Conservation (phyloP, 176 grass and related monocot species). For the Musa itinerans region DNA sequence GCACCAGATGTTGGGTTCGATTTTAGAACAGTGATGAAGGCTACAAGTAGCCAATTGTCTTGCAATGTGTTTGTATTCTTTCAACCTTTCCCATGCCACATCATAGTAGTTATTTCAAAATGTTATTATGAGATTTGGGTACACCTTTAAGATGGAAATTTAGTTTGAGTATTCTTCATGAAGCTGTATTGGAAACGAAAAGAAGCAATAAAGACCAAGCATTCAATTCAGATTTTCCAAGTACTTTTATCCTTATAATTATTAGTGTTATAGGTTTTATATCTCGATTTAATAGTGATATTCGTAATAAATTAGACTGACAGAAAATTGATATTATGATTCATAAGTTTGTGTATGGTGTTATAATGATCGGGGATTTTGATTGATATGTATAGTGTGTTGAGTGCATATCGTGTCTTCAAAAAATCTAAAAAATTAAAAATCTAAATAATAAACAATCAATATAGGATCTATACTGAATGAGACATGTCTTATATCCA, state of each 20-base stretch:
- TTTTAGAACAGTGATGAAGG: conserved; percentile 19
- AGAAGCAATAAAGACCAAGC: not conserved
- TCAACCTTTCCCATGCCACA: not conserved
- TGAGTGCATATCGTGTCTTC: too few relatives aligned
- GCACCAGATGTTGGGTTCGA: conserved; percentile 88
- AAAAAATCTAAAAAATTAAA: too few relatives aligned
- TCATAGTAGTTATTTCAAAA: not conserved
- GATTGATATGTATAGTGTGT: too few relatives aligned
- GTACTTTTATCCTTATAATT: not conserved
- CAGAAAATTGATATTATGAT: too few relatives aligned
- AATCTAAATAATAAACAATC: too few relatives aligned
- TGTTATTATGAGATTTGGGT: not conserved
- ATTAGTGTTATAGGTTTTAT: too few relatives aligned
- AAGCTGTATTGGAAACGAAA: not conserved
- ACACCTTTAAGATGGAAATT: not conserved
- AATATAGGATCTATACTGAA: too few relatives aligned
- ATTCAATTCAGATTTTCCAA: not conserved
- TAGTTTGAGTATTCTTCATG: not conserved
- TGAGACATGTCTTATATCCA: too few relatives aligned
- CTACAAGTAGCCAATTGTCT: not conserved
- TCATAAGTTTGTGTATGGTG: too few relatives aligned
- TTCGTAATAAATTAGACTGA: too few relatives aligned
- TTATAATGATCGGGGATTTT: too few relatives aligned
- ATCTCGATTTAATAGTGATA: too few relatives aligned
- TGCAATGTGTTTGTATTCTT: not conserved